These are phyloP conservation scores for Crepidotus variabilis DNA, from an alignment of 768 basidiomycete species.

Conservation along the genomic window DNA sequence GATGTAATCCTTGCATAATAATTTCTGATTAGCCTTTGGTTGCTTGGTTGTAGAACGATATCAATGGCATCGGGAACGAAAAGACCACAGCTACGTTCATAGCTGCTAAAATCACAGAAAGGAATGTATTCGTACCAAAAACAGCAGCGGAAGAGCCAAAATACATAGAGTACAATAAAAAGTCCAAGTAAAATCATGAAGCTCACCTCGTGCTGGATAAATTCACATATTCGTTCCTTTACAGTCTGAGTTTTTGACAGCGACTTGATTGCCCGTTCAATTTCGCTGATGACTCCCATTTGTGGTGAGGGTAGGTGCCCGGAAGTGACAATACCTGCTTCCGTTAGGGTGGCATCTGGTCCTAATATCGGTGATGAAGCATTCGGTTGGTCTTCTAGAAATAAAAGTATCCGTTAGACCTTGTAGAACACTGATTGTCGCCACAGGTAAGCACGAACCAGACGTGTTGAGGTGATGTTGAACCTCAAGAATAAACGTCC, in stretches of 20 bases:
- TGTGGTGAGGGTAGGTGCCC: conserved; percentile 75
- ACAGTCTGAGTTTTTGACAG: conserved; percentile 68
- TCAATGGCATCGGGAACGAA: conserved; percentile 10
- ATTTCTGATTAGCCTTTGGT: conserved; percentile 25
- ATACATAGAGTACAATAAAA: neutral
- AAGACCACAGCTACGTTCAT: conserved; percentile 6
- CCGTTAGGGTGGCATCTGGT: conserved; percentile 55
- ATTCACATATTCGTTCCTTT: conserved; percentile 86
- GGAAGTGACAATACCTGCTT: conserved; percentile 62
- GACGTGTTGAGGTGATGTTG: conserved; percentile 74
- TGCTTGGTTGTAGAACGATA: conserved; percentile 5
- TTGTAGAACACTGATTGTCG: neutral
- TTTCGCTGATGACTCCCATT: conserved; percentile 73
- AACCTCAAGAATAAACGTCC: conserved; percentile 94
- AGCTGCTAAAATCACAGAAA: neutral
- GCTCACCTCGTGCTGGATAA: conserved; percentile 80
- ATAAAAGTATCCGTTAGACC: conserved; percentile 13
- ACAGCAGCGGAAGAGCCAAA: neutral
- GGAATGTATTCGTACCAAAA: neutral
- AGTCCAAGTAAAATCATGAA: neutral
- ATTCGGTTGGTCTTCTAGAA: conserved; percentile 40
- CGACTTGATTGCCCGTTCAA: conserved; percentile 74
- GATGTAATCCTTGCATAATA: conserved; percentile 70
- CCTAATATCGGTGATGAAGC: conserved; percentile 60
- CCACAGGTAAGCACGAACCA: conserved; percentile 38